Evolutionary conservation across 139 green algal species (phyloP), one percentile per base, ranked within the genome.

Genomic region (Chlorella sp.): DNA sequence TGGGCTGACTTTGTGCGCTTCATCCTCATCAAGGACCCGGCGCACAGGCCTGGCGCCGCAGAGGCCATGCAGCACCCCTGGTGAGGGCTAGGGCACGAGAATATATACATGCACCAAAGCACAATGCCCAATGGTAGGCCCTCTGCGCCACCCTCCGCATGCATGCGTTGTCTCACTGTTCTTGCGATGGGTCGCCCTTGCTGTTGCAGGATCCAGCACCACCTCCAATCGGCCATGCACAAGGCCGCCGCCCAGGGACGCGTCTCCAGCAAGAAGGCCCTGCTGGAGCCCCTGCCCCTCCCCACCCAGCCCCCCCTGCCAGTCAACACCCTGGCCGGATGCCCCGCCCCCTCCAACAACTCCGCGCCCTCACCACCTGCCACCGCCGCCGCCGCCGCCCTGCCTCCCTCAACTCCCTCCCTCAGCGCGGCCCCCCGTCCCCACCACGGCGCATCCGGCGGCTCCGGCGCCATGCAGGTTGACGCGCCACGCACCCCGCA

Each of bases 41-140:
- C 77, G 3, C 23, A 36, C 0, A 74, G 91, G 10, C 91, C 91
- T 3, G 77, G 61, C 20, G 91, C 90, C 6, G 33, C 75, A 3
- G 35, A 83, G 61, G 81, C 95, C 74, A 80, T 96, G 31, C 33
- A 79, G 23, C 89, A 96, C 80, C 71, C 82, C 31, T 96, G 90
- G 88, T 73, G 72, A 5, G 32, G 31, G 22, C 22, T 4, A 4
- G 55, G 22, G 42, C 55, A 31, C 3, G 4, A n/a, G 27, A 63
- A 14, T 6, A 6, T 29, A 29, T 10, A 63, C 61, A 36, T 35
- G 61, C 61, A 23, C 3, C 61, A 42, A 24, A 36, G 61, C 29
- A 36, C 30, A n/a, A 29, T 63, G 20, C 55, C 10, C 17, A 17
- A 24, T 55, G 10, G 42, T 10, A 10, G 10, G 42, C 42, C 42